These are phyloP conservation scores for Carex pumila DNA, from an alignment of 176 grass and related monocot genomes.

Conservation along the genomic window DNA sequence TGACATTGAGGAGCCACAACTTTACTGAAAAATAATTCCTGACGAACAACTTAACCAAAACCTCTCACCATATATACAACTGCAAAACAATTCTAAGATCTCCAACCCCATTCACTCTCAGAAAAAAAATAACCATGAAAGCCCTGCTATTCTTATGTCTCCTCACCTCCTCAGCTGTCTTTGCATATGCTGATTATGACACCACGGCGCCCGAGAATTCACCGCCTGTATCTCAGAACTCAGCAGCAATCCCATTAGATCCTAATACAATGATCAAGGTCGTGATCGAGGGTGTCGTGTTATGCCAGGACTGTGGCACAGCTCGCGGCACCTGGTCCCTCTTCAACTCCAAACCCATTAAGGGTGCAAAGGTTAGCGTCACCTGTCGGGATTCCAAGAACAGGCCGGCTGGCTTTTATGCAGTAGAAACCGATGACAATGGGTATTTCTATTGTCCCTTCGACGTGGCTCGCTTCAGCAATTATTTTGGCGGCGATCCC, in stretches of 20 bases:
- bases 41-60: background rate
- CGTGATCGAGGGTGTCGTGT: conserved; percentile 44
- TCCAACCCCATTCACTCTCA: background rate
- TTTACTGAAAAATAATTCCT: background rate
- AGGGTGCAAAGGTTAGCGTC: conserved; percentile 34
- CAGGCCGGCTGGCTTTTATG: conserved; percentile 25
- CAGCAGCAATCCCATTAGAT: background rate
- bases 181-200: background rate
- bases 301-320: conserved; percentile 52
- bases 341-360: conserved; percentile 32
- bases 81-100: background rate
- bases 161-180: conserved; percentile 5
- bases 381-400: conserved; percentile 70
- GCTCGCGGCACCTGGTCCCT: conserved; percentile 31
- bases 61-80: background rate
- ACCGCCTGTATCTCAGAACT: background rate
- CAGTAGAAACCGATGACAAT: conserved; percentile 8
- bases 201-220: background rate
- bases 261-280: conserved; percentile 23
- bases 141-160: conserved; percentile 1
- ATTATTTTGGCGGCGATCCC: conserved; percentile 20
- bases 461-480: background rate
- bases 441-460: conserved; percentile 55
- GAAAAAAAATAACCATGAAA: conserved; percentile 8
- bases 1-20: background rate